These are phyloP conservation scores for Psilocybe cyanescens DNA, from an alignment of 768 basidiomycete genomes.

Conservation along the genomic window DNA sequence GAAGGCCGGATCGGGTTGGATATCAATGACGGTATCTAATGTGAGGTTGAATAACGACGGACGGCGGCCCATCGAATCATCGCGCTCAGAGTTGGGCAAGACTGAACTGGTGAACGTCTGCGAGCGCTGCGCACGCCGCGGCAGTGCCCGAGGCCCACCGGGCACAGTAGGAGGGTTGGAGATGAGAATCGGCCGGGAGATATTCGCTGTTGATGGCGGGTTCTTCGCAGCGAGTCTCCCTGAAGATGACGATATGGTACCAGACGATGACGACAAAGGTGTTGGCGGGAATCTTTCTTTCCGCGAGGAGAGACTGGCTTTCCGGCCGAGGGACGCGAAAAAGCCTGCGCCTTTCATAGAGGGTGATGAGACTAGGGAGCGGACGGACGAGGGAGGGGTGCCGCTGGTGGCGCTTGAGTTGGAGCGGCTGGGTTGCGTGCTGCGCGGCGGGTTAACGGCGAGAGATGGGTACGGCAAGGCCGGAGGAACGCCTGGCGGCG, in stretches of 20 bases:
- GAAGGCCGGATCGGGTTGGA: constrained; percentile 57
- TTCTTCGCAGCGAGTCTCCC: constrained; percentile 14
- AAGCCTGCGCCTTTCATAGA: constrained; percentile 61
- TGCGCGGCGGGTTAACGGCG: constrained; percentile 39
- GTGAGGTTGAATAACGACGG: constrained; percentile 41
- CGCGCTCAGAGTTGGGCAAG: constrained; percentile 34
- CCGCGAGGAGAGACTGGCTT: constrained; percentile 51
- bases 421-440: constrained; percentile 32
- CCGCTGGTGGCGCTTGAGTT: constrained; percentile 34
- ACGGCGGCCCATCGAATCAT: constrained; percentile 35
- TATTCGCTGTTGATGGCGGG: constrained; percentile 16
- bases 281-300: constrained; percentile 24
- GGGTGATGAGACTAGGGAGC: constrained; percentile 47
- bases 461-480: constrained; percentile 78
- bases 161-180: constrained; percentile 58
- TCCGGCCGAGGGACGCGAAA: constrained; percentile 77
- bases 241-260: constrained; percentile 21
- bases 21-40: constrained; percentile 35
- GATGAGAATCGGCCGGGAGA: constrained; percentile 36
- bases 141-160: constrained; percentile 75
- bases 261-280: constrained; percentile 20
- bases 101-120: constrained; percentile 60
- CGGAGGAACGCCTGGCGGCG: constrained; percentile 58
- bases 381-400: constrained; percentile 54
- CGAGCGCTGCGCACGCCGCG: constrained; percentile 63